A percentile compares a stretch with the other conserved stretches of the same genome.
Conservation (phyloP, 2,329 filamentous ascomycete species). For the Xylariaceae sp. region DNA sequence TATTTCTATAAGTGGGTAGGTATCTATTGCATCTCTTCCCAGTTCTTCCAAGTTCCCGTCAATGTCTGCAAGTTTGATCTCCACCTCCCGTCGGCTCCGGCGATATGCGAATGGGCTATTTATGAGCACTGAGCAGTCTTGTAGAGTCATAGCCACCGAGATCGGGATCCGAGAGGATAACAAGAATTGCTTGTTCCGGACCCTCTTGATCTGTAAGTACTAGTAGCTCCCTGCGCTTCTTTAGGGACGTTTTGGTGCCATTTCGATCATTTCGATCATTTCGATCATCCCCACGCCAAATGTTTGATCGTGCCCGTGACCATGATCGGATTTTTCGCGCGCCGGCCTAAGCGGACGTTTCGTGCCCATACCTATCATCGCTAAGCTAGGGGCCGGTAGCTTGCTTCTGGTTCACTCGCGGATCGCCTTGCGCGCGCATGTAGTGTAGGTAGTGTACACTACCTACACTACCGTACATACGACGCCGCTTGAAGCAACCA, state of each 20-base stretch:
- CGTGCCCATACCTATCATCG: no score
- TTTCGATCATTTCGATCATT: no score
- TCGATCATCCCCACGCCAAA: slow-evolving; percentile 34
- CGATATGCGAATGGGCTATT: slow-evolving; percentile 51
- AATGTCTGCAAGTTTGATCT: slow-evolving; percentile 65
- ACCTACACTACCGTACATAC: no score
- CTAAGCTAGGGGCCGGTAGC: no score
- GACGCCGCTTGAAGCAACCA: no score
- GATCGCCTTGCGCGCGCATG: slow-evolving; percentile 57
- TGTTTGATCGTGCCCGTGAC: slow-evolving; percentile 36
- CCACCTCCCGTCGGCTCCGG: slow-evolving; percentile 34
- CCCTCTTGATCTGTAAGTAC: no score
- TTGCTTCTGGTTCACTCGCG: no score
- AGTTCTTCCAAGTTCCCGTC: slow-evolving; percentile 74
- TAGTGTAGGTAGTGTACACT: no score
- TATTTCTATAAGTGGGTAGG: no score
- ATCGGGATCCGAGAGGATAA: slow-evolving; percentile 36
- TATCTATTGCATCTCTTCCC: slow-evolving; percentile 59
- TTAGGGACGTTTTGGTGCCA: no score
- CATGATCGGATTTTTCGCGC: neutral
- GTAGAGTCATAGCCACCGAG: slow-evolving; percentile 73
- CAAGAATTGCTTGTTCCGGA: neutral
- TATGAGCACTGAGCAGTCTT: slow-evolving; percentile 74
- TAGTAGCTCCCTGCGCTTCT: no score
- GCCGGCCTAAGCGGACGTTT: neutral